Evolutionary conservation across 2,329 filamentous ascomycete genomes (phyloP).

Genomic region (Ophiosphaerella narmari): DNA sequence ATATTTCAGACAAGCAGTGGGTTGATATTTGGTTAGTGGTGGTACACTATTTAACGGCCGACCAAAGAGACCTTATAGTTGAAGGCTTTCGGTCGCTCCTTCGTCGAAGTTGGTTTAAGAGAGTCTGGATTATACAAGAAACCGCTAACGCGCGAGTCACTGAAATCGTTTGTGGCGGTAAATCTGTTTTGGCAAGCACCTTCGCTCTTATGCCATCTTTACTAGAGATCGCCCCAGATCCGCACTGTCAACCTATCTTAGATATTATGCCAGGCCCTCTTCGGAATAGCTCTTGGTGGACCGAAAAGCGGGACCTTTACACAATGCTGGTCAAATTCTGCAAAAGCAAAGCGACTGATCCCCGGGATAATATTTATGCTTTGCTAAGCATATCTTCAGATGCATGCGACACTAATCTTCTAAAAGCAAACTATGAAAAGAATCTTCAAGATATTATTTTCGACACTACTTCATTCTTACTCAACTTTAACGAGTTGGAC

Average conservation of each 20-base stretch:
- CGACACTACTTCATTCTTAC: too few relatives aligned
- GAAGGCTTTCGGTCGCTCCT: slow-evolving; percentile 8
- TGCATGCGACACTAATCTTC: too few relatives aligned
- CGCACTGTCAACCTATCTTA: slow-evolving; percentile 20
- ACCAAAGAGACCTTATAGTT: not conserved
- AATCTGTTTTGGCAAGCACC: slow-evolving; percentile 10
- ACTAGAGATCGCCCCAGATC: not conserved
- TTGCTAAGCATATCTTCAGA: too few relatives aligned
- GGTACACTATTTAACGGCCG: not conserved
- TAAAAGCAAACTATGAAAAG: too few relatives aligned
- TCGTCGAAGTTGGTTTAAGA: slow-evolving; percentile 17
- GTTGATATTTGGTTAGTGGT: slow-evolving; percentile 1
- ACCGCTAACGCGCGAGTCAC: slow-evolving; percentile 18
- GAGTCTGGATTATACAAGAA: slow-evolving; percentile 26
- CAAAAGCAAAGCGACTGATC: slow-evolving; percentile 13
- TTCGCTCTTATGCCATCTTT: slow-evolving; percentile 14
- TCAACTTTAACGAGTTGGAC: too few relatives aligned
- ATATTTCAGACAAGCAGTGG: slow-evolving; percentile 20
- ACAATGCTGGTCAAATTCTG: slow-evolving; percentile 18
- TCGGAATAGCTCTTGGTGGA: slow-evolving; percentile 22
- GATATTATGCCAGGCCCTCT: slow-evolving; percentile 22
- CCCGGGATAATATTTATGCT: slow-evolving; percentile 8
- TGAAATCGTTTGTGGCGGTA: slow-evolving; percentile 8
- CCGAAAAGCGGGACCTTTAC: slow-evolving; percentile 10
- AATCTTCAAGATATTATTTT: too few relatives aligned